These are phyloP conservation scores for Ustilaginoidea virens DNA, from an alignment of 2,329 filamentous ascomycete species.

Conservation along the genomic window DNA sequence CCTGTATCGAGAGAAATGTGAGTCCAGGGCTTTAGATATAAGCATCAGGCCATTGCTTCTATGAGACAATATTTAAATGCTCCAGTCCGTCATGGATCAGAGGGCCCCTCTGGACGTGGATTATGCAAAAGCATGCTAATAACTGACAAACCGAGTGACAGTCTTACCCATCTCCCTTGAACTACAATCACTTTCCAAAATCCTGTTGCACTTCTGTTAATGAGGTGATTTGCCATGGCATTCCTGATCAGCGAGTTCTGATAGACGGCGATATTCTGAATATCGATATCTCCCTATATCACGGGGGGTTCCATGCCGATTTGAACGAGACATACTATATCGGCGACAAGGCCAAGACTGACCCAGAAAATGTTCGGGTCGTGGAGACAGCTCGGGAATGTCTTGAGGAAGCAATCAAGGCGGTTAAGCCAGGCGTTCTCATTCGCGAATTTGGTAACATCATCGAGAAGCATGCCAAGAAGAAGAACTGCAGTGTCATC, in stretches of 20 bases:
- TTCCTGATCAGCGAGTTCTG: constrained; percentile 77
- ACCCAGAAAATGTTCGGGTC: constrained; percentile 77
- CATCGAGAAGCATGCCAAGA: constrained; percentile 91
- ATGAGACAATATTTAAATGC: too few relatives aligned
- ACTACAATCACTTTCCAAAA: constrained; percentile 95
- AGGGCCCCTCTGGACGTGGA: too few relatives aligned
- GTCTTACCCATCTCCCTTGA: constrained; percentile 89
- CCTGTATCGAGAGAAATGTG: constrained; percentile 83
- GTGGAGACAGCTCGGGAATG: constrained; percentile 84
- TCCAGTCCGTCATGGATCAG: too few relatives aligned
- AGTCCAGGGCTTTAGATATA: constrained; percentile 17
- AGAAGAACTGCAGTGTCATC: constrained; percentile 73
- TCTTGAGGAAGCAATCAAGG: constrained; percentile 75
- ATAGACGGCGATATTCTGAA: constrained; percentile 93
- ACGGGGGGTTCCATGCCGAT: constrained; percentile 89
- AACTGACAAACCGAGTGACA: constrained; percentile 21
- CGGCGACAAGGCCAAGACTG: constrained; percentile 68
- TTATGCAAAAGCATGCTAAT: background rate
- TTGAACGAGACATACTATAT: constrained; percentile 99
- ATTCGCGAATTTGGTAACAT: constrained; percentile 88
- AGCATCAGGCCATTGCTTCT: too few relatives aligned
- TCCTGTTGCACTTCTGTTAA: constrained; percentile 94
- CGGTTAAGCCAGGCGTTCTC: constrained; percentile 83
- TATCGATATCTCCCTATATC: constrained; percentile 88
- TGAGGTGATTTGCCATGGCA: constrained; percentile 97